Evolutionary conservation across 2,329 filamentous ascomycete genomes (phyloP).

Genomic region (Fusarium xylarioides): DNA sequence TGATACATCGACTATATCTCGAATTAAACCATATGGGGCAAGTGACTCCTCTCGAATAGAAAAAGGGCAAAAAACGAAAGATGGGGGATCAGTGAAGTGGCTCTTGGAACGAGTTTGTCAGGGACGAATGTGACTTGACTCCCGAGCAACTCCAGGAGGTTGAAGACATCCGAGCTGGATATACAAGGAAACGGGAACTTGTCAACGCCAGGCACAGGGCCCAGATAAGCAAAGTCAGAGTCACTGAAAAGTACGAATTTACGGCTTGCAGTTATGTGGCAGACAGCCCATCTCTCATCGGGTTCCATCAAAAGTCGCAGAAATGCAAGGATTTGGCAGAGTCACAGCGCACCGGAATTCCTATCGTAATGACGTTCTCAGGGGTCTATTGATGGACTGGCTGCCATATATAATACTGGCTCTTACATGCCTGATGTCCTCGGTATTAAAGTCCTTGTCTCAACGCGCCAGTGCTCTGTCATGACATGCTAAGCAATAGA

Average conservation of each 20-base stretch:
- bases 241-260: not conserved
- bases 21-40: not conserved
- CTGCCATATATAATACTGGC: not conserved
- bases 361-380: not conserved
- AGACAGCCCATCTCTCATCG: accelerated
- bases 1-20: not conserved
- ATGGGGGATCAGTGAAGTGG: not conserved
- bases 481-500: too few species aligned
- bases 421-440: accelerated
- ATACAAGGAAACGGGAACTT: not conserved
- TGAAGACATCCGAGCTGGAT: not conserved
- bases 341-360: not conserved
- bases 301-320: not conserved
- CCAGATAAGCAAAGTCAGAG: not conserved
- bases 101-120: not conserved
- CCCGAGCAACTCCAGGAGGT: not conserved
- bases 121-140: not conserved
- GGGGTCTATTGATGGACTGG: not conserved
- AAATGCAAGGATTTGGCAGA: not conserved
- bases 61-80: not conserved
- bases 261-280: not conserved
- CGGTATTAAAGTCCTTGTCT: not conserved
- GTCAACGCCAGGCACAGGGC: accelerated
- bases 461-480: not conserved
- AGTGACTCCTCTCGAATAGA: too few species aligned